Conservation (phyloP, 1,284 basidiomycete genomes). For the Agroathelia rolfsii region DNA sequence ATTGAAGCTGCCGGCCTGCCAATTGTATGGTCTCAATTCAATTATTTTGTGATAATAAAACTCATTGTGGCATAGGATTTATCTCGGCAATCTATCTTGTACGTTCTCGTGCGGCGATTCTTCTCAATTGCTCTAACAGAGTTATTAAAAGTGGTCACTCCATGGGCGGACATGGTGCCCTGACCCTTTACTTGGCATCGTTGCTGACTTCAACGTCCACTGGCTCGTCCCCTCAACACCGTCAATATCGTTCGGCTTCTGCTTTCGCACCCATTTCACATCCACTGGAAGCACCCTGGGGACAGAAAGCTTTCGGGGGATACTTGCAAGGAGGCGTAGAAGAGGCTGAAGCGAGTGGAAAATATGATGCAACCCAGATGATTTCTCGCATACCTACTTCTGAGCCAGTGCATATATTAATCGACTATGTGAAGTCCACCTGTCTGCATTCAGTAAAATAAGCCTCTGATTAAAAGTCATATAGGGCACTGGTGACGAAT, state of each 20-base stretch:
- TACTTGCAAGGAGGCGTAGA: conserved; percentile 75
- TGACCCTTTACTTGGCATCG: conserved; percentile 82
- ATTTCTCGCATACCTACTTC: conserved; percentile 55
- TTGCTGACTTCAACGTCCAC: conserved; percentile 30
- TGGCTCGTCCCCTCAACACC: no score
- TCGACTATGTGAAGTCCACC: conserved; percentile 59
- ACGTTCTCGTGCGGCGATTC: conserved; percentile 3
- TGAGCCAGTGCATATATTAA: conserved; percentile 69
- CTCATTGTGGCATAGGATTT: no score
- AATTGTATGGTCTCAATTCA: conserved; percentile 37
- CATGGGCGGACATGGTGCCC: conserved; percentile 94
- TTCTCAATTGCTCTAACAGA: conserved; percentile 13
- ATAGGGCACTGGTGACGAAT: conserved; percentile 80
- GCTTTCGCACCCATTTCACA: conserved; percentile 92
- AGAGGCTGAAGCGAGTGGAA: conserved; percentile 62
- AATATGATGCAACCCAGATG: conserved; percentile 83
- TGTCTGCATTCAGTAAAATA: conserved; percentile 1
- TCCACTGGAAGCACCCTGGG: conserved; percentile 85
- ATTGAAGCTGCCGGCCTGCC: conserved; percentile 61
- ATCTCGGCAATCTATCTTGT: conserved; percentile 1
- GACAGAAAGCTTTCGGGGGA: conserved; percentile 85
- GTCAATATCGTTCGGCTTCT: conserved; percentile 79
- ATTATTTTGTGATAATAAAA: conserved; percentile 1
- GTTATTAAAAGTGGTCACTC: conserved; percentile 69
- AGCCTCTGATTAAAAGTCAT: conserved; percentile 24